Evolutionary conservation across 1,284 basidiomycete genomes (phyloP).

Genomic region (Termitomyces sp.): DNA sequence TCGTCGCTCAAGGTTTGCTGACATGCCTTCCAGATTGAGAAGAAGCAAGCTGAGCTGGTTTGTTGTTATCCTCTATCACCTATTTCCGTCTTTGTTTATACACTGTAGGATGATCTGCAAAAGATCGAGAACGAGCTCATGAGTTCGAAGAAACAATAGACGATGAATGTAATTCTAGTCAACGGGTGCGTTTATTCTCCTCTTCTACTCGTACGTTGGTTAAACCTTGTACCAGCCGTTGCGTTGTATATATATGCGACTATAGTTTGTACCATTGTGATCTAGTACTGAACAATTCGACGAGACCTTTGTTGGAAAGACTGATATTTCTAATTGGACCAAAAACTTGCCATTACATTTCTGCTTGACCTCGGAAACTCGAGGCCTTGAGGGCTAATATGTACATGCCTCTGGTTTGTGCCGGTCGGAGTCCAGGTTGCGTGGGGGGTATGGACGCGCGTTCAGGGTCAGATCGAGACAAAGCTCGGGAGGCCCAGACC

Average conservation of each 20-base stretch:
- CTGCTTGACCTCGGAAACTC: not conserved
- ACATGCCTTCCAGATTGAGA: constrained; percentile 41
- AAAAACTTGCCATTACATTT: not conserved
- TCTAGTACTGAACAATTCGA: not conserved
- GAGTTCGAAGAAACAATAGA: constrained; percentile 10
- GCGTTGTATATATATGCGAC: not conserved
- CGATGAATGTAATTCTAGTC: not conserved
- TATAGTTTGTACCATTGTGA: not conserved
- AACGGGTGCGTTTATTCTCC: not conserved
- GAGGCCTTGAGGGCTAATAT: not conserved
- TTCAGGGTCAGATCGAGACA: not conserved
- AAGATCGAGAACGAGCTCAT: constrained; percentile 21
- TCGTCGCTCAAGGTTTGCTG: not conserved
- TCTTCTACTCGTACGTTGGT: not conserved
- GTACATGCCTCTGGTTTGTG: not conserved
- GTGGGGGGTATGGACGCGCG: not conserved
- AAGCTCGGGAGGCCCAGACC: not conserved
- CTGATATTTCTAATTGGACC: not conserved
- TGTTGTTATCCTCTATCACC: constrained; percentile 11
- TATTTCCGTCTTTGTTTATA: not conserved
- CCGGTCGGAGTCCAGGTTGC: not conserved
- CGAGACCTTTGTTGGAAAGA: not conserved
- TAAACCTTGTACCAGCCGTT: not conserved
- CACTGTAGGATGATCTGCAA: constrained; percentile 22
- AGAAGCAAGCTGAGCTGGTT: constrained; percentile 57